Conservation (phyloP, 139 green algal genomes). For the Auxenochlorella protothecoides region DNA sequence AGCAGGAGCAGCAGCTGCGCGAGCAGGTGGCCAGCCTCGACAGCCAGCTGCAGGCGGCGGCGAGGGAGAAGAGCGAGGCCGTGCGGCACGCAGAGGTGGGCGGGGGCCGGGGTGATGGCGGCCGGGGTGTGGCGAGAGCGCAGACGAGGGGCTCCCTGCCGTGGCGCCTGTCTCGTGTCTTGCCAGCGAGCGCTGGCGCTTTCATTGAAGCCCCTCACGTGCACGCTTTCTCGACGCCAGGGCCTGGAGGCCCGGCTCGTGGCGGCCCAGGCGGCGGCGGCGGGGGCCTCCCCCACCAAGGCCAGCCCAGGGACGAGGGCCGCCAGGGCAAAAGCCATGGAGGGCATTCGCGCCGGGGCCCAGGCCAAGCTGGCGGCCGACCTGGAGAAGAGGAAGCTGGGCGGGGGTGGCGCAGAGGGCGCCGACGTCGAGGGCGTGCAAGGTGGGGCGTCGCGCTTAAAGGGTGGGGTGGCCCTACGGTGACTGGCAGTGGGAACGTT, state of each 20-base stretch:
- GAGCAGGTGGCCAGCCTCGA: background rate
- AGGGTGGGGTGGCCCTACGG: too few relatives aligned
- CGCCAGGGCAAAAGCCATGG: background rate
- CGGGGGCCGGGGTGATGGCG: background rate
- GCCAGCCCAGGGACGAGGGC: too few relatives aligned
- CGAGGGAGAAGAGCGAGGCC: slow-evolving; percentile 1
- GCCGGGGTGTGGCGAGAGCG: too few relatives aligned
- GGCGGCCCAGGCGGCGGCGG: too few relatives aligned
- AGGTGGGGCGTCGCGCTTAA: background rate
- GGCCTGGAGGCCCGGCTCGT: too few relatives aligned
- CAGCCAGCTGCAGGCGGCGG: slow-evolving; percentile 1
- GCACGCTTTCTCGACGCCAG: too few relatives aligned
- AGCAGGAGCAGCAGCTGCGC: background rate
- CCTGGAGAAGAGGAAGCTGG: slow-evolving; percentile 1
- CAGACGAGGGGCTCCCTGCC: too few relatives aligned
- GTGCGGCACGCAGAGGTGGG: background rate
- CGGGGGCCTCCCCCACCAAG: too few relatives aligned
- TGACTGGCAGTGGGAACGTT: too few relatives aligned
- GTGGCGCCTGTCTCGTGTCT: background rate
- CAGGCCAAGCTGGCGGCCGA: background rate
- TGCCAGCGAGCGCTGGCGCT: background rate
- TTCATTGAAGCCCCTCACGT: too few relatives aligned
- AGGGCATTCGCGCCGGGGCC: background rate
- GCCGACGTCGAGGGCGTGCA: background rate
- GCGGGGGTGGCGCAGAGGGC: too few relatives aligned